Conservation (phyloP, 371 early-diverging fungal genomes). For the Rhizopus microsporus region DNA sequence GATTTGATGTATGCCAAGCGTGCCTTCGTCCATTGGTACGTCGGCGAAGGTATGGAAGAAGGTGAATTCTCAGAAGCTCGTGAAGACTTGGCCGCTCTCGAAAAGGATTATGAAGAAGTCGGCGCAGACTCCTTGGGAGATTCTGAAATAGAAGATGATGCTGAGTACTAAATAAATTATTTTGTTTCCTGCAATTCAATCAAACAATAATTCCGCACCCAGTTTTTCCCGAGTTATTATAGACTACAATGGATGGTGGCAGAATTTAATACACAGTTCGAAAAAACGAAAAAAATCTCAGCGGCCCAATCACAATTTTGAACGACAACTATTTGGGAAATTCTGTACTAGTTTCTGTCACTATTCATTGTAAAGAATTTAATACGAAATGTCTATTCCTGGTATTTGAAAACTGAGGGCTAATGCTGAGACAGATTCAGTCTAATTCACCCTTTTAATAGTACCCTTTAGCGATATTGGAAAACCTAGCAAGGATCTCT, state of each 20-base stretch:
- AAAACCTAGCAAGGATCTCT: conserved; percentile 93
- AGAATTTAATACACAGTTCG: no score
- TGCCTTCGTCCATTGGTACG: conserved; percentile 98
- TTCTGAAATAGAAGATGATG: conserved; percentile 57
- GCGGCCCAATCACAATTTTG: no score
- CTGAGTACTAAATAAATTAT: conserved; percentile 9
- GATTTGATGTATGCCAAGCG: conserved; percentile 94
- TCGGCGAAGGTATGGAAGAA: conserved; percentile 83
- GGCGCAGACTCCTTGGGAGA: conserved; percentile 75
- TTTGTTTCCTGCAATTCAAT: no score
- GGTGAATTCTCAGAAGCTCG: conserved; percentile 99
- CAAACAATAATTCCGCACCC: no score
- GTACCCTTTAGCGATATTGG: conserved; percentile 90
- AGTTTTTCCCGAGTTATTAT: no score
- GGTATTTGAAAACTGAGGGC: conserved; percentile 7
- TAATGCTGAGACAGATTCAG: background rate
- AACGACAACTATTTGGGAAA: no score
- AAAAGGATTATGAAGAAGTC: conserved; percentile 98
- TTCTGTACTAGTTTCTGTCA: no score
- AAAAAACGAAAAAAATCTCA: no score
- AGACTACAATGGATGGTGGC: no score
- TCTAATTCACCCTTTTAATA: conserved; percentile 3
- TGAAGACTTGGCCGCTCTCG: conserved; percentile 98
- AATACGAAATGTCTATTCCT: conserved; percentile 25
- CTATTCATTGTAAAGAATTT: no score